These are phyloP conservation scores for Cryptococcus sp. DNA, from an alignment of 1,284 basidiomycete genomes.

Conservation along the genomic window DNA sequence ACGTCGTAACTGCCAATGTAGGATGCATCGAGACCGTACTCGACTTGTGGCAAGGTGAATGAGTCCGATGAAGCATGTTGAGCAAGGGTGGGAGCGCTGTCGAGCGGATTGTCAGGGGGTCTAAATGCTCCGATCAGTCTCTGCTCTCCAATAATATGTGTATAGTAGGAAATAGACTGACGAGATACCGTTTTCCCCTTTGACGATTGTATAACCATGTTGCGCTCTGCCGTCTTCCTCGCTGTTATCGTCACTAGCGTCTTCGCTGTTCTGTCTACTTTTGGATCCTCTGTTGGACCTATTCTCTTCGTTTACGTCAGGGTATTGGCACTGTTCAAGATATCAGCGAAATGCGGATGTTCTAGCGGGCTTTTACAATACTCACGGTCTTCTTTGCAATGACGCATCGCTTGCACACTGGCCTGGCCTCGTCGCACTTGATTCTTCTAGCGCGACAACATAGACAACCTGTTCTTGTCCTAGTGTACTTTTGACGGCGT, in stretches of 20 bases:
- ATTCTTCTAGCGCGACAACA: constrained; percentile 47
- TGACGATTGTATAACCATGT: neutral
- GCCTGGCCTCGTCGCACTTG: constrained; percentile 50
- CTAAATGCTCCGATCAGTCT: too few species aligned
- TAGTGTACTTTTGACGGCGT: constrained; percentile 46
- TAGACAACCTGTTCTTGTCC: constrained; percentile 49
- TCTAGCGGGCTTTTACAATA: neutral
- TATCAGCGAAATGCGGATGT: too few species aligned
- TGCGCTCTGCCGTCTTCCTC: constrained; percentile 9
- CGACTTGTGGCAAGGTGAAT: neutral
- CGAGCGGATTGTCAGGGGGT: too few species aligned
- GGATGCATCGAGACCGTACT: constrained; percentile 14
- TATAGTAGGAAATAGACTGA: neutral
- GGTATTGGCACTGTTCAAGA: constrained; percentile 33
- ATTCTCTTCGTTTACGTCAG: constrained; percentile 23
- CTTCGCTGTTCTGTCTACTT: constrained; percentile 11
- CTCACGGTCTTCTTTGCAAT: constrained; percentile 48
- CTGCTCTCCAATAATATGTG: neutral
- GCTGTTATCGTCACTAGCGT: constrained; percentile 11
- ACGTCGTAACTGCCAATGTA: constrained; percentile 16
- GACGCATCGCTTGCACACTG: constrained; percentile 44
- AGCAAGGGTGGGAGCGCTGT: too few species aligned
- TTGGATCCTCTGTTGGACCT: constrained; percentile 1
- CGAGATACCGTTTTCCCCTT: neutral
- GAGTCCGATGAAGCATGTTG: too few species aligned